Percentiles rank a stretch among this genome's conserved stretches.
These are phyloP conservation scores for Clonostachys chloroleuca DNA, from an alignment of 2,329 filamentous ascomycete species.

Conservation along the genomic window DNA sequence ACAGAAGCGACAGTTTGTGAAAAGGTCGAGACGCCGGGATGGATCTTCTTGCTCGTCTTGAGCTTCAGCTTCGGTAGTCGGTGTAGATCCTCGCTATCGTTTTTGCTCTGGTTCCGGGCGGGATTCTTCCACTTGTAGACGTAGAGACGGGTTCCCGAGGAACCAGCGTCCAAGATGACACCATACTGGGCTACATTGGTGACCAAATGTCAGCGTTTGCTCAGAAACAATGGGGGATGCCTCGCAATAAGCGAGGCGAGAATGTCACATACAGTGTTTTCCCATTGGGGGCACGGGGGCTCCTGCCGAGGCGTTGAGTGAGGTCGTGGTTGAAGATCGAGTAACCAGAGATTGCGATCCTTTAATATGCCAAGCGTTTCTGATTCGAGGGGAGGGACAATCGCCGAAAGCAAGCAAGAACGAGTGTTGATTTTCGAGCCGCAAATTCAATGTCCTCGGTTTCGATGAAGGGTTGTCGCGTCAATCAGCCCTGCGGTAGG, in stretches of 20 bases:
- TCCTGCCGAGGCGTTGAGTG: no score
- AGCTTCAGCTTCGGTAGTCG: slow-evolving; percentile 77
- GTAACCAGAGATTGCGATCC: no score
- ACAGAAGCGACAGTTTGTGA: slow-evolving; percentile 71
- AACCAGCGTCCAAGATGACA: slow-evolving; percentile 95
- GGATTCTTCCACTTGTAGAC: slow-evolving; percentile 91
- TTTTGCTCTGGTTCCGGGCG: slow-evolving; percentile 55
- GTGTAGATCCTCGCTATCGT: slow-evolving; percentile 36
- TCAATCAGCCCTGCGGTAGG: no score
- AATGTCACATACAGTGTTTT: slow-evolving; percentile 24
- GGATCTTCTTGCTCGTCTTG: slow-evolving; percentile 88
- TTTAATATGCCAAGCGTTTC: no score
- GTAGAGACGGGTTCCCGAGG: slow-evolving; percentile 91
- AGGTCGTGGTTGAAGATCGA: no score
- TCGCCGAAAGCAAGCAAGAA: no score
- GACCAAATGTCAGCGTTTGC: no score
- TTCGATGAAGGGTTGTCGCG: no score
- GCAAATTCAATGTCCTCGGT: no score
- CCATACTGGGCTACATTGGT: slow-evolving; percentile 59
- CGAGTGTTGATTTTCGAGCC: no score
- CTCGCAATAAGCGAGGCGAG: neutral
- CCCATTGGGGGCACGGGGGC: slow-evolving; percentile 14
- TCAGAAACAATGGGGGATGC: no score
- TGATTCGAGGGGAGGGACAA: no score
- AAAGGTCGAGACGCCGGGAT: slow-evolving; percentile 89